Evolutionary conservation across 1,284 basidiomycete species (phyloP).

Genomic region (Tylopilus sp.): DNA sequence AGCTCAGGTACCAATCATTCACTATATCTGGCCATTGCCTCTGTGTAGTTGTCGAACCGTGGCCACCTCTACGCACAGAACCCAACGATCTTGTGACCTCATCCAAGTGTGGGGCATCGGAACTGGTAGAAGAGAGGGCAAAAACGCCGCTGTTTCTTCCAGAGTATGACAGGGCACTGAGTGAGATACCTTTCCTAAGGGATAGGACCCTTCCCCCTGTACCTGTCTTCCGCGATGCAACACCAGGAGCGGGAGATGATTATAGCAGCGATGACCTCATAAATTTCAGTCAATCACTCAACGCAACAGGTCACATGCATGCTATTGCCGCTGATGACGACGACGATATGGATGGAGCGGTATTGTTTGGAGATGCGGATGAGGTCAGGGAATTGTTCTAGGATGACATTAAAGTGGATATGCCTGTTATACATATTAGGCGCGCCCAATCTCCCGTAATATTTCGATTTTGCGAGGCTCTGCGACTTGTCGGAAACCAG

Average conservation of each 20-base stretch:
- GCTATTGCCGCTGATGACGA: slow-evolving; percentile 63
- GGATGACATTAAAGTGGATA: slow-evolving; percentile 8
- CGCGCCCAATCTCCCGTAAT: slow-evolving; percentile 69
- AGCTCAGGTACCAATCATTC: slow-evolving; percentile 65
- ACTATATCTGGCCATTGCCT: slow-evolving; percentile 64
- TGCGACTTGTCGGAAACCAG: slow-evolving; percentile 69
- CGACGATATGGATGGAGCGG: slow-evolving; percentile 67
- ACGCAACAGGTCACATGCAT: slow-evolving; percentile 50
- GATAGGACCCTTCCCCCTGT: slow-evolving; percentile 37
- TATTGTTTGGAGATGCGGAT: slow-evolving; percentile 77
- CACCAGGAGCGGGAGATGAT: slow-evolving; percentile 36
- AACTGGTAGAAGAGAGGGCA: slow-evolving; percentile 31
- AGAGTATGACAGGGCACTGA: slow-evolving; percentile 45
- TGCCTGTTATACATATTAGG: slow-evolving; percentile 35
- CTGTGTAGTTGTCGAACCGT: slow-evolving; percentile 76
- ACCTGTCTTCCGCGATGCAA: slow-evolving; percentile 42
- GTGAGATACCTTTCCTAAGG: slow-evolving; percentile 35
- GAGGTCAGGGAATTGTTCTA: slow-evolving; percentile 58
- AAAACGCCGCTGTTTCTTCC: slow-evolving; percentile 68
- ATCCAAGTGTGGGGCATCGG: slow-evolving; percentile 35
- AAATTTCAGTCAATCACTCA: slow-evolving; percentile 69
- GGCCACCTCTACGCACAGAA: slow-evolving; percentile 49
- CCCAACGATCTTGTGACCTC: slow-evolving; percentile 30
- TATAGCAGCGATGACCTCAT: slow-evolving; percentile 51
- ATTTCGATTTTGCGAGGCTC: slow-evolving; percentile 62